Evolutionary conservation across 768 basidiomycete genomes (phyloP).

Genomic region (Leucocoprinus leucothites): DNA sequence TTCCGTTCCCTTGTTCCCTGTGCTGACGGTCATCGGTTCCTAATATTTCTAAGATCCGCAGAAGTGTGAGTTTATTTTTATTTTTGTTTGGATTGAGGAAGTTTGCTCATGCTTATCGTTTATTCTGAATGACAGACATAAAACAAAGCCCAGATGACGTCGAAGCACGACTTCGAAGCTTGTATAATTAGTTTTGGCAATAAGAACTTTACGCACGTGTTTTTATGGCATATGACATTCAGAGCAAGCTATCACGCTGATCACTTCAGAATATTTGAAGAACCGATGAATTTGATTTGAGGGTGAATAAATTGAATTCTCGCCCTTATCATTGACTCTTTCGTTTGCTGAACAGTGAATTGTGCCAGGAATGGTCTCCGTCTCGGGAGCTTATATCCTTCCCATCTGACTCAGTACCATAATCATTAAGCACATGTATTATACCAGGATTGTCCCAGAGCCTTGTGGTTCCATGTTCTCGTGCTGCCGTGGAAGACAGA

Average conservation of each 20-base stretch:
- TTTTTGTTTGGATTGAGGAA: constrained; percentile 7
- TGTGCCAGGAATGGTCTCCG: too few species aligned
- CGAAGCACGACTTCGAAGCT: constrained; percentile 61
- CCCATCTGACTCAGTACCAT: too few species aligned
- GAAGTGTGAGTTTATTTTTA: constrained; percentile 49
- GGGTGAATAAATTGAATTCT: too few species aligned
- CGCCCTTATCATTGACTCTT: too few species aligned
- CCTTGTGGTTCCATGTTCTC: too few species aligned
- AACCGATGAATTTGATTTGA: too few species aligned
- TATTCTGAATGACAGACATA: constrained; percentile 56
- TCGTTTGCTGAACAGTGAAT: too few species aligned
- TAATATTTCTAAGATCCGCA: constrained; percentile 51
- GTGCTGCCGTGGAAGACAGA: too few species aligned
- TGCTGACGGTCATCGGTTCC: background rate
- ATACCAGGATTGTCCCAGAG: background rate
- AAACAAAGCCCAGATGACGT: constrained; percentile 75
- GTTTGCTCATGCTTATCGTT: background rate
- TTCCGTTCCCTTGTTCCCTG: background rate
- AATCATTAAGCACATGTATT: background rate
- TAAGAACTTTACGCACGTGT: background rate
- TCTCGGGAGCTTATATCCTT: too few species aligned
- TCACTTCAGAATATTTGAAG: background rate
- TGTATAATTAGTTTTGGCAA: constrained; percentile 38
- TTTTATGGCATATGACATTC: background rate
- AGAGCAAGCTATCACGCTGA: background rate